Percentiles rank a stretch among this genome's conserved stretches.
Conservation (phyloP, 1,284 basidiomycete species). For the Serendipita sp. region DNA sequence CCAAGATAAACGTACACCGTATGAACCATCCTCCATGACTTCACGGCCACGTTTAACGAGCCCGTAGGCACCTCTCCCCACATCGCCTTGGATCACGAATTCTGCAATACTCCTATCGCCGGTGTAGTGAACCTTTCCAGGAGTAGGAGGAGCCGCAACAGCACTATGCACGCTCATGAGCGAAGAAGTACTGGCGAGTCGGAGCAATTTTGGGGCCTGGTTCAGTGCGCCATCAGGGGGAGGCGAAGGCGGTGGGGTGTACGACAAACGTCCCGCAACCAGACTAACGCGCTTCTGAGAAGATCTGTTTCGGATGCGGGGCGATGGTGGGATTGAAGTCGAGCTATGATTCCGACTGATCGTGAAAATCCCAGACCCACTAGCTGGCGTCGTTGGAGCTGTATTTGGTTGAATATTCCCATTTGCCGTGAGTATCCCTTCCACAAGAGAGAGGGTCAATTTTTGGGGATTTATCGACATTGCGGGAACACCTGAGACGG, state of each 20-base stretch:
- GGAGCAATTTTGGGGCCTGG: constrained; percentile 30
- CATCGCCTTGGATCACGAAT: constrained; percentile 72
- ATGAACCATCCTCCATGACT: constrained; percentile 56
- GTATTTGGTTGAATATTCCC: background rate
- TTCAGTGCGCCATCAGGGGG: constrained; percentile 28
- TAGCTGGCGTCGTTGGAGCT: constrained; percentile 7
- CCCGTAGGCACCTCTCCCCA: constrained; percentile 94
- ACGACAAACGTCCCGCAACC: constrained; percentile 61
- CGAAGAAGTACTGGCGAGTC: constrained; percentile 46
- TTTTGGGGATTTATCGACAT: background rate
- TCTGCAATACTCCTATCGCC: constrained; percentile 57
- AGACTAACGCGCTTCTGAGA: constrained; percentile 71
- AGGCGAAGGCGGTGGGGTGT: constrained; percentile 50
- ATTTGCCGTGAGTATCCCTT: constrained; percentile 7
- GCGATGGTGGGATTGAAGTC: constrained; percentile 26
- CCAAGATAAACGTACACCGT: constrained; percentile 48
- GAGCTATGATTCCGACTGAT: background rate
- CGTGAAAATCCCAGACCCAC: background rate
- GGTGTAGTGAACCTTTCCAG: constrained; percentile 32
- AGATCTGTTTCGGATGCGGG: constrained; percentile 55
- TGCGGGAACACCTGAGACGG: constrained; percentile 6
- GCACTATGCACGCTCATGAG: constrained; percentile 37
- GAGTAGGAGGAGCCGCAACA: constrained; percentile 50
- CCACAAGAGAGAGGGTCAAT: constrained; percentile 4
- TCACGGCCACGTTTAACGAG: constrained; percentile 84